Evolutionary conservation across 129 eudicot genomes (phyloP), one percentile per base, ranked within the genome.

Genomic region (Cynara cardunculus): DNA sequence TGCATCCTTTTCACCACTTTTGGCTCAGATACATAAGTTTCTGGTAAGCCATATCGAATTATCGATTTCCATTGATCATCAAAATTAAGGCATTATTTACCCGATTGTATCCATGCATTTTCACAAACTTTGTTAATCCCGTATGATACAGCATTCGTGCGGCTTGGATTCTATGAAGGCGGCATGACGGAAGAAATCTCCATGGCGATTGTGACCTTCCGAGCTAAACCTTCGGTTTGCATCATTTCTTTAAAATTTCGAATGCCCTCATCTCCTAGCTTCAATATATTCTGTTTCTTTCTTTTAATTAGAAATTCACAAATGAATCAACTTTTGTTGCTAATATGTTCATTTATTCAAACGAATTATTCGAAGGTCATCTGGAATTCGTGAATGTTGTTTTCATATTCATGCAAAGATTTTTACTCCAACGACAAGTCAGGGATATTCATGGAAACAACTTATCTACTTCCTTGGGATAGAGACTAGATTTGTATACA

Each of bases 1-100:
- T 88, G 82, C 78, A 18, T 83, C 87, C 2, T 94, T 94, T 83
- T 75, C 97, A 4, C 94, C 98, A 0, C 84, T 87, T 53, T 87
- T 94, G n/a, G 91, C 89, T 78, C 97, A 94, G 75, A 94, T 91
- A 87, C 98, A 94, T 85, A 91, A 90, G 83, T 94, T 94, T 77
- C 88, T 94, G 91, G 98, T 94, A 84, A 83, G 88, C 27, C 32
- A 21, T 11, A 3, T 35, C 12, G 2, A 41, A n/a, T n/a, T n/a
- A 28, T 28, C 31, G 31, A 28, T 39, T 12, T 39, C 49, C 49
- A 39, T 39, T 2, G 3, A 37, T 37, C 10, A 37, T 12, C 46
- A 8, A 37, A 37, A 28, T 3, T 28, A 28, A 28, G 1, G 31
- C 31, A 28, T 28, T 28, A 28, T 28, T 28, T 28, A 28, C 31